Base-by-base conservation (phyloP, 1,284 basidiomycete species). In the Vanrija humicola region DNA sequence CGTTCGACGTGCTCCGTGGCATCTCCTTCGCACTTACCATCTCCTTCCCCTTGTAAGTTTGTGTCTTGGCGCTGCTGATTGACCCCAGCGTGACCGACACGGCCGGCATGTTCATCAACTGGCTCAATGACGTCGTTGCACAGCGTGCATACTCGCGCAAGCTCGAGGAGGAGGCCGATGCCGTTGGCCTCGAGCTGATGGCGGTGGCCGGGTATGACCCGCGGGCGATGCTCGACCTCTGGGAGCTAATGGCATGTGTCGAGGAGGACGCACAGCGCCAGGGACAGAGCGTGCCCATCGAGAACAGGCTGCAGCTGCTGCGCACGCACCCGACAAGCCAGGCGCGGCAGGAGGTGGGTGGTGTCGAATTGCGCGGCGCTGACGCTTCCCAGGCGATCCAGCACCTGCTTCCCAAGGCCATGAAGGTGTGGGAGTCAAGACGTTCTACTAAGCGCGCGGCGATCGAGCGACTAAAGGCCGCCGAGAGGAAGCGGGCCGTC, bases 81-180 rank as follows among this genome's bases (percentile, higher is more conserved):
- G 6, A 46, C 44, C 49, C 3, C 61, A 79, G 77, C 28, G 66
- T 82, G 34, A 78, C 78, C 39, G 80, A 81, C 59, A 75, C 76
- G 2, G 73, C 79, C 6, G 79, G 74, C 1, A 61, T 78, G 16
- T 71, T 72, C 48, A 77, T 82, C 63, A 82, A 80, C 54, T 77
- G 77, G 64, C 59, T 81, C 39, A 80, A 81, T 59, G 76, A 81
- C 49, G 69, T 78, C 18, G 75, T 81, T 0, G 78, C 79, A 4
- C 72, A 78, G 49, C 65, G 79, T 21, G 80, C 80, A 2, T 82
- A 78, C 58, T 79, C 78, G 23, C 70, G 80, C 39, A 81, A 80
- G 64, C 64, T 82, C 16, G 80, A 82, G 62, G 74, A 74, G 62
- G 80, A 82, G 61, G 80, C 80, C 1, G 80, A 82, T 54, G 65